phyloP scores from a whole-genome alignment of 495 filamentous ascomycete genomes.

The Tuber brumale region DNA sequence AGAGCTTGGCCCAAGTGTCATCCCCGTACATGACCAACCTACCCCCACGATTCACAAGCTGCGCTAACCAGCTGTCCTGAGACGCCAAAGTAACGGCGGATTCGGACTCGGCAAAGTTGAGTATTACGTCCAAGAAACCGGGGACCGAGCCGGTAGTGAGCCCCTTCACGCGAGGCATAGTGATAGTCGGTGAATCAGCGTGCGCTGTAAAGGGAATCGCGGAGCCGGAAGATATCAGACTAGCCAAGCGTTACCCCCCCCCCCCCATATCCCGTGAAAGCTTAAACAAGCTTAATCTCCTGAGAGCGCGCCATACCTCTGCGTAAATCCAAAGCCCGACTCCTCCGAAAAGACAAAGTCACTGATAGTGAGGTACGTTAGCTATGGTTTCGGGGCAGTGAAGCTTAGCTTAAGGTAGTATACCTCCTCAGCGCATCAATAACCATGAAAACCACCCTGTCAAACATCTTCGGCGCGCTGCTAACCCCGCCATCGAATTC shows the following conservation, averaged over 20 bases:
- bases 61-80: constrained; percentile 93
- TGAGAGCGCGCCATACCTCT: constrained; percentile 56
- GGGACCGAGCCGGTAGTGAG: constrained; percentile 95
- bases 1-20: constrained; percentile 97
- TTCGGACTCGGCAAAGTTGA: constrained; percentile 94
- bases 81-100: constrained; percentile 73
- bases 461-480: constrained; percentile 60
- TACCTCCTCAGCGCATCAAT: constrained; percentile 91
- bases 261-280: not conserved
- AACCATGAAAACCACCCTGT: constrained; percentile 94
- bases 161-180: constrained; percentile 95
- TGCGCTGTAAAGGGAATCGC: constrained; percentile 92
- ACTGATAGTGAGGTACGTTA: constrained; percentile 46
- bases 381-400: not conserved
- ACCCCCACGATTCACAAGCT: constrained; percentile 69
- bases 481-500: constrained; percentile 48
- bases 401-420: constrained; percentile 11
- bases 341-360: constrained; percentile 84
- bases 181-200: constrained; percentile 94
- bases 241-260: constrained; percentile 44
- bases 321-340: constrained; percentile 83
- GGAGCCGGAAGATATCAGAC: constrained; percentile 71
- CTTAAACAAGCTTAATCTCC: not conserved
- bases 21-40: constrained; percentile 93
- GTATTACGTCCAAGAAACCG: constrained; percentile 91